These are phyloP conservation scores for Alternaria atra DNA, from an alignment of 2,329 filamentous ascomycete genomes.

Conservation along the genomic window DNA sequence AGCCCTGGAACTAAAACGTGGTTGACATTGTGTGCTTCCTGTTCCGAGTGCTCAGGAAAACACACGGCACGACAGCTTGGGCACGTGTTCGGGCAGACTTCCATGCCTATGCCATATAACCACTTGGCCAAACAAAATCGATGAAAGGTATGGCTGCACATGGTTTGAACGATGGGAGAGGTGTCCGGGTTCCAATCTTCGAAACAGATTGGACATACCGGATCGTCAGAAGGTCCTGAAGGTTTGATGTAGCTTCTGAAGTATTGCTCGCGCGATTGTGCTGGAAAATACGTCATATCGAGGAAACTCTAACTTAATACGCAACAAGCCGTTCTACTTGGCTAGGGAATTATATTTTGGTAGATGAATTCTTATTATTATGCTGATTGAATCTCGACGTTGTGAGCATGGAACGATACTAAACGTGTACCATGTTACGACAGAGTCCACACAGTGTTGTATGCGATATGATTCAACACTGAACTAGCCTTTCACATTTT, in stretches of 20 bases:
- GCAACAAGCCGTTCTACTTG: neutral
- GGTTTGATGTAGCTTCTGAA: neutral
- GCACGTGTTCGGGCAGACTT: neutral
- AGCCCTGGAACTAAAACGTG: neutral
- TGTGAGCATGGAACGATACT: neutral
- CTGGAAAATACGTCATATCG: neutral
- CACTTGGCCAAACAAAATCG: neutral
- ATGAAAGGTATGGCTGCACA: neutral
- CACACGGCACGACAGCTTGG: conserved; percentile 5
- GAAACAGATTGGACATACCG: neutral
- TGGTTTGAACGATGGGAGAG: neutral
- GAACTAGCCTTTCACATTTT: neutral
- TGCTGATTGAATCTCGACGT: neutral
- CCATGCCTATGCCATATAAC: neutral
- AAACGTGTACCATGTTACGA: neutral
- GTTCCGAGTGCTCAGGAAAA: neutral
- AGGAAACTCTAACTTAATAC: neutral
- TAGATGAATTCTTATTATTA: neutral
- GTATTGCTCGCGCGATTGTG: neutral
- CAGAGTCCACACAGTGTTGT: neutral
- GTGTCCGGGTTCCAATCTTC: neutral
- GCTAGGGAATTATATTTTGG: neutral
- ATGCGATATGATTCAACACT: neutral
- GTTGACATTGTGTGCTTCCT: neutral
- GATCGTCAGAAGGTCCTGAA: neutral